Evolutionary conservation across 2,329 filamentous ascomycete genomes (phyloP).

Genomic region (Lecanicillium sp.): DNA sequence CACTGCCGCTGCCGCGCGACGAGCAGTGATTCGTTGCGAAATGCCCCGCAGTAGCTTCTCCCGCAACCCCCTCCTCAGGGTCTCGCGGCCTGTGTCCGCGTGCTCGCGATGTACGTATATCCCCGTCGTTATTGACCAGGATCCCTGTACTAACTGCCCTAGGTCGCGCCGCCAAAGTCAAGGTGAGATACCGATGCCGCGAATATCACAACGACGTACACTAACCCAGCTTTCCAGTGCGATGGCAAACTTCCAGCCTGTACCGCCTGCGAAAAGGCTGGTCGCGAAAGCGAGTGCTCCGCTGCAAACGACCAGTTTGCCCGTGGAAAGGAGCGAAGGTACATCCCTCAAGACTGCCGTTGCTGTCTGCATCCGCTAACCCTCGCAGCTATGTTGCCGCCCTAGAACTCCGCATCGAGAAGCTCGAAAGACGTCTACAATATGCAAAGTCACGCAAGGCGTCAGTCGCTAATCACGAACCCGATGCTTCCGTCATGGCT

Average conservation of each 20-base stretch:
- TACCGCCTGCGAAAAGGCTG: conserved; percentile 88
- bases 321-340: conserved; percentile 88
- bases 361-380: neutral
- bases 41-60: conserved; percentile 43
- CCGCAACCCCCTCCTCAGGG: conserved; percentile 55
- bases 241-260: conserved; percentile 94
- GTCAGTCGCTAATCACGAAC: conserved; percentile 59
- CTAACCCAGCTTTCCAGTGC: conserved; percentile 46
- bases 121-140: neutral
- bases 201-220: neutral
- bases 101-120: conserved; percentile 61
- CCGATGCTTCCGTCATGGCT: conserved; percentile 33
- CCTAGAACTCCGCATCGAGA: conserved; percentile 84
- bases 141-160: conserved; percentile 6
- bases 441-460: conserved; percentile 65
- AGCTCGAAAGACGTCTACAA: conserved; percentile 70
- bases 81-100: conserved; percentile 72
- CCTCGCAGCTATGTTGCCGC: conserved; percentile 74
- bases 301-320: conserved; percentile 95
- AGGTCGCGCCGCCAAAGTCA: conserved; percentile 87
- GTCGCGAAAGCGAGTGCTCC: conserved; percentile 79
- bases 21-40: conserved; percentile 1
- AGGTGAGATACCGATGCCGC: conserved; percentile 38
- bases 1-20: no score
- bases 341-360: conserved; percentile 16